Evolutionary conservation across 805 yeast genomes (phyloP).

Genomic region (Kodamaea kakaduensis): DNA sequence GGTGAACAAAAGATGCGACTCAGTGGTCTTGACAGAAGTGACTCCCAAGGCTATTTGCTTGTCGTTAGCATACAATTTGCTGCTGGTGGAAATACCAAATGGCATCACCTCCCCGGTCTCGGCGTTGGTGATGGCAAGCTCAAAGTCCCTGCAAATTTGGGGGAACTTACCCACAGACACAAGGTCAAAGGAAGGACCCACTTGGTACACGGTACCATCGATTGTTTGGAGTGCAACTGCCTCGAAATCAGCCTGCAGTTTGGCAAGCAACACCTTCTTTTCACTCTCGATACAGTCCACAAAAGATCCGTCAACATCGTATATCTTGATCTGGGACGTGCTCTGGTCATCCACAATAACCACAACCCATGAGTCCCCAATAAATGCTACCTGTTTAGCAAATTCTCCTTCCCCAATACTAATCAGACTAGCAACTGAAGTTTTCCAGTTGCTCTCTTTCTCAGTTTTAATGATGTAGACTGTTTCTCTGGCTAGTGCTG

Average conservation of each 20-base stretch:
- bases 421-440: conserved; percentile 29
- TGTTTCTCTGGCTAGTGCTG: conserved; percentile 48
- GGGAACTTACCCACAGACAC: conserved; percentile 53
- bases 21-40: conserved; percentile 75
- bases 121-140: conserved; percentile 32
- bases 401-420: conserved; percentile 41
- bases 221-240: conserved; percentile 55
- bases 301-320: conserved; percentile 43
- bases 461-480: conserved; percentile 47
- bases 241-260: conserved; percentile 50
- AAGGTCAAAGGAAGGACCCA: conserved; percentile 17
- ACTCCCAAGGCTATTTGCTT: conserved; percentile 64
- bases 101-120: conserved; percentile 31
- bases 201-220: conserved; percentile 53
- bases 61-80: conserved; percentile 66
- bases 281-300: conserved; percentile 40
- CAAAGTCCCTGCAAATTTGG: conserved; percentile 58
- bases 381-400: conserved; percentile 62
- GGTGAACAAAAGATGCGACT: conserved; percentile 70
- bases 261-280: conserved; percentile 53
- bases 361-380: conserved; percentile 49
- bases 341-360: conserved; percentile 53
- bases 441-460: conserved; percentile 15
- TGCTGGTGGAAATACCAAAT: conserved; percentile 73
- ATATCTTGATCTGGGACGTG: conserved; percentile 47